Evolutionary conservation across 345 rosid genomes (phyloP).

Genomic region (Excoecaria cochinchinensis): DNA sequence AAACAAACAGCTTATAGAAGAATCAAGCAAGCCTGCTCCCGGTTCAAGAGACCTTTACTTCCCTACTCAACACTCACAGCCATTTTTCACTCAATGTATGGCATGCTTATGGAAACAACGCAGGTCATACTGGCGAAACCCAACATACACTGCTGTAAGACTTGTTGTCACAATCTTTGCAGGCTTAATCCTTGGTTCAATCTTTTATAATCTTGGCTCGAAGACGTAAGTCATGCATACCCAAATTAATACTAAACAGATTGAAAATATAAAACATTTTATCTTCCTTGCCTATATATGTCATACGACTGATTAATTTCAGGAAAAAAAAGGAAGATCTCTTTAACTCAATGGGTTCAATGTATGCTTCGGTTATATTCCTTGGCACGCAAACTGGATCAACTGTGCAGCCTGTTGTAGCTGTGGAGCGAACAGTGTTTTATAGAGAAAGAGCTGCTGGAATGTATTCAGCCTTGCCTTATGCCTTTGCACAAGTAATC

Average conservation of each 20-base stretch:
- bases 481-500: slow-evolving; percentile 5
- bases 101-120: slow-evolving; percentile 59
- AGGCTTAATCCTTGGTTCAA: slow-evolving; percentile 27
- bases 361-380: not conserved
- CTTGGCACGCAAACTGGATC: not conserved
- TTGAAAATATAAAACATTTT: not conserved
- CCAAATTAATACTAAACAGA: not conserved
- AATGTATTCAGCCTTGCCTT: slow-evolving; percentile 8
- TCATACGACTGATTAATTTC: not conserved
- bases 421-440: not conserved
- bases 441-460: slow-evolving; percentile 7
- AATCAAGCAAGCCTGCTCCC: slow-evolving; percentile 31
- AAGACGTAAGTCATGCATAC: not conserved
- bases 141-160: slow-evolving; percentile 39
- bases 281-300: not conserved
- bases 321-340: not conserved
- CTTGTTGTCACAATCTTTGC: slow-evolving; percentile 19
- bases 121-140: slow-evolving; percentile 56
- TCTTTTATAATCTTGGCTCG: slow-evolving; percentile 17
- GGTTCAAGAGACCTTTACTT: slow-evolving; percentile 43
- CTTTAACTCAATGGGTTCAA: slow-evolving; percentile 2
- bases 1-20: not conserved
- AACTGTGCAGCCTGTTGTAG: not conserved
- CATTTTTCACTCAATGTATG: slow-evolving; percentile 33
- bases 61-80: slow-evolving; percentile 37